These are phyloP conservation scores for Fusarium brevicatenulatum DNA, from an alignment of 2,329 filamentous ascomycete genomes.

Conservation along the genomic window DNA sequence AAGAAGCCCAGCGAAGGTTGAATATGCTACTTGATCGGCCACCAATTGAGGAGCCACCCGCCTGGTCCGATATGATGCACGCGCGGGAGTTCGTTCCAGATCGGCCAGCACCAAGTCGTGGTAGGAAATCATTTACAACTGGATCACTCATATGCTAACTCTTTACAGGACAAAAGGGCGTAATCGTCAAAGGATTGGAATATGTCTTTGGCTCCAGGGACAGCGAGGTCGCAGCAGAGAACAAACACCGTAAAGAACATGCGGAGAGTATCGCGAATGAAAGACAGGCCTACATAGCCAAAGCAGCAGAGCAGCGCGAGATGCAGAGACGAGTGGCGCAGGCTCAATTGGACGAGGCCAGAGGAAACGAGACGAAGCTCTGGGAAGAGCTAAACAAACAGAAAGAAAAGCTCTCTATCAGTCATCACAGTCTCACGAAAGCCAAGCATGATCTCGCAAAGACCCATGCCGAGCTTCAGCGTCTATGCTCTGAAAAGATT, in stretches of 20 bases:
- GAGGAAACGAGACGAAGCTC: neutral
- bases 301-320: neutral
- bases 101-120: neutral
- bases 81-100: neutral
- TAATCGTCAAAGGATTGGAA: neutral
- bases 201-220: neutral
- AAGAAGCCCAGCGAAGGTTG: neutral
- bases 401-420: neutral
- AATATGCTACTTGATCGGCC: neutral
- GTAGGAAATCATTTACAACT: accelerated
- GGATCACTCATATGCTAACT: neutral
- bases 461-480: neutral
- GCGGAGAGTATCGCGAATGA: neutral
- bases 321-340: neutral
- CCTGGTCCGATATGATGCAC: neutral
- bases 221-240: neutral
- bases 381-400: neutral
- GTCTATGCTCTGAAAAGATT: neutral
- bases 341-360: neutral
- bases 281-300: neutral
- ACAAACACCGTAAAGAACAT: neutral
- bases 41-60: neutral
- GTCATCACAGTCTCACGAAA: neutral
- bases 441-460: neutral
- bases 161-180: neutral